These are phyloP conservation scores for Yamadazyma nakazawae DNA, from an alignment of 805 yeast genomes.

Conservation along the genomic window DNA sequence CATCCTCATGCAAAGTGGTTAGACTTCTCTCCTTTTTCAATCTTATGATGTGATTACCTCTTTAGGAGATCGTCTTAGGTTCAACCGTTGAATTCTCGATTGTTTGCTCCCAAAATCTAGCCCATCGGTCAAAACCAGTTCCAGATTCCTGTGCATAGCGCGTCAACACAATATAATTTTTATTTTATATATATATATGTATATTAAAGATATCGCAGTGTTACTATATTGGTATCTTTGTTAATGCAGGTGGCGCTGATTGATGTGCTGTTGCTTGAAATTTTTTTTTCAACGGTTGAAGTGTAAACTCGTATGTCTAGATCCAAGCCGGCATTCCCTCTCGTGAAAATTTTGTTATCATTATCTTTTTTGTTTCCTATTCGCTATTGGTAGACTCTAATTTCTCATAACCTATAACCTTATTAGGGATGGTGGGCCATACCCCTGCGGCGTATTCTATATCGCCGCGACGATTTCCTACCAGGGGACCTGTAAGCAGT, in stretches of 20 bases:
- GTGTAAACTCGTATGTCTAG: background rate
- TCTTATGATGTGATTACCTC: too few relatives aligned
- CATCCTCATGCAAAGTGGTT: too few relatives aligned
- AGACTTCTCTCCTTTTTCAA: too few relatives aligned
- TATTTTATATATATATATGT: too few relatives aligned
- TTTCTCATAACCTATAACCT: background rate
- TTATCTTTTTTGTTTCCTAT: background rate
- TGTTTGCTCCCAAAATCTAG: background rate
- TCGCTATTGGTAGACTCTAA: background rate
- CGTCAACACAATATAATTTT: too few relatives aligned
- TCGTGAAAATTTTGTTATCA: background rate
- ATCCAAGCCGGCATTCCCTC: background rate
- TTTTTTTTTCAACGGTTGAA: background rate
- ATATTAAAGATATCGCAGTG: too few relatives aligned
- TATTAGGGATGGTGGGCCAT: background rate
- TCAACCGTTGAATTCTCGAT: background rate
- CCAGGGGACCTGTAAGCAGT: background rate
- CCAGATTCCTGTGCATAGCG: too few relatives aligned
- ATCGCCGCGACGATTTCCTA: background rate
- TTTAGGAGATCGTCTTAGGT: background rate
- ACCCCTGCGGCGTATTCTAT: background rate
- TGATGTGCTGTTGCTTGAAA: background rate
- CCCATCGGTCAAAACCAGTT: too few relatives aligned
- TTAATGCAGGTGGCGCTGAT: slow-evolving; percentile 1
- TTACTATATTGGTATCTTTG: background rate